These are phyloP conservation scores for Populus trichocarpa DNA, from an alignment of 441 rosid species.

Conservation along the genomic window DNA sequence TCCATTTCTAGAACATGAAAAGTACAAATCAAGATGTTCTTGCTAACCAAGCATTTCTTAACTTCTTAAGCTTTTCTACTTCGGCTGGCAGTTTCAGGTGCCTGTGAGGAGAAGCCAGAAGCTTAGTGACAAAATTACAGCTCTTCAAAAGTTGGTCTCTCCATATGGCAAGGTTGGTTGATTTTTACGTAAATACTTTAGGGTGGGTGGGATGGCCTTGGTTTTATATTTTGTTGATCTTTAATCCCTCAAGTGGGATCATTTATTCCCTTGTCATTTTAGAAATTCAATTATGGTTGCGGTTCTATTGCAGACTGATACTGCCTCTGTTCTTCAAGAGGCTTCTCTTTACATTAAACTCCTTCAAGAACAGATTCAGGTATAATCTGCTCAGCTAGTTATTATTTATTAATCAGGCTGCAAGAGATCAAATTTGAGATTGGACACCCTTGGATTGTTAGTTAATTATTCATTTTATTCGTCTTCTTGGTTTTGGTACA, in stretches of 20 bases:
- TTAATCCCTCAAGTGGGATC: background rate
- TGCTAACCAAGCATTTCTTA: background rate
- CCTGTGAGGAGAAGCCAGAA: constrained; percentile 58
- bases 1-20: background rate
- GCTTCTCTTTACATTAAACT: constrained; percentile 55
- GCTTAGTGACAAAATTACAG: constrained; percentile 58
- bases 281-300: background rate
- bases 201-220: background rate
- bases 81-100: constrained; percentile 19
- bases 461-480: background rate
- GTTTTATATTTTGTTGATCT: background rate
- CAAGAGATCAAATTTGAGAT: background rate
- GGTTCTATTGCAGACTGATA: constrained; percentile 53
- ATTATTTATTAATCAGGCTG: background rate
- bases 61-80: background rate
- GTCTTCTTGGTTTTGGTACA: background rate
- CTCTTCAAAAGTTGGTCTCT: constrained; percentile 70
- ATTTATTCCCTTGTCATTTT: background rate
- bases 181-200: background rate
- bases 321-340: constrained; percentile 77
- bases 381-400: constrained; percentile 4
- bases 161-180: constrained; percentile 66
- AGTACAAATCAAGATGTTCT: too few relatives aligned
- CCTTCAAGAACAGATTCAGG: constrained; percentile 64
- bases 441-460: background rate